These are phyloP conservation scores for Tuber aestivum DNA, from an alignment of 495 filamentous ascomycete genomes.

Conservation along the genomic window DNA sequence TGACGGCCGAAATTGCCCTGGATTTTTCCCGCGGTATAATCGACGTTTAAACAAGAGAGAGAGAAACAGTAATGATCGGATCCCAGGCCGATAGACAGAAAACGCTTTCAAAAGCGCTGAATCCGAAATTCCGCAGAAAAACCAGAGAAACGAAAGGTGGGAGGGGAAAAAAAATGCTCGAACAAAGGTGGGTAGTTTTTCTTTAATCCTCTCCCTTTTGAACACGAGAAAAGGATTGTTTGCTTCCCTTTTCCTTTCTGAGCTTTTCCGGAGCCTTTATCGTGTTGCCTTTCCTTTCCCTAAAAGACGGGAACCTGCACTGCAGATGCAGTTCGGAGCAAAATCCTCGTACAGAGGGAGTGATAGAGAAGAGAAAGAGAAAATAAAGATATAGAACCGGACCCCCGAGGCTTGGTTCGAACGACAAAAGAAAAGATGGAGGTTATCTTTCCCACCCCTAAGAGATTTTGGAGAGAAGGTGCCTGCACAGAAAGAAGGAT, in stretches of 20 bases:
- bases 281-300: neutral
- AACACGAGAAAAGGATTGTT: neutral
- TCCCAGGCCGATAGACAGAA: neutral
- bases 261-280: neutral
- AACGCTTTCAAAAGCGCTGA: neutral
- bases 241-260: neutral
- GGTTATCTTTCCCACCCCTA: neutral
- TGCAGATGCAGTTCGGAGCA: neutral
- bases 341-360: neutral
- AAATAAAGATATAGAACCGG: neutral
- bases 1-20: slow-evolving; percentile 13
- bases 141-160: slow-evolving; percentile 1
- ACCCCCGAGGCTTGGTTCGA: neutral
- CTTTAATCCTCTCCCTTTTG: neutral
- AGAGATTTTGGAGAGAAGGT: neutral
- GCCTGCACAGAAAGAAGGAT: neutral
- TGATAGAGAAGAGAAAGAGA: neutral
- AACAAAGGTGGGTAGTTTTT: neutral
- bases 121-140: neutral
- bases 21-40: slow-evolving; percentile 7
- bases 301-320: neutral
- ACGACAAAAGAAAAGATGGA: neutral
- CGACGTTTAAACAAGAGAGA: slow-evolving; percentile 6
- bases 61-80: slow-evolving; percentile 8
- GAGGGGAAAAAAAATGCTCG: neutral